Base-by-base conservation (phyloP, 164 flowering plant species). In the Chimonanthus salicifolius region DNA sequence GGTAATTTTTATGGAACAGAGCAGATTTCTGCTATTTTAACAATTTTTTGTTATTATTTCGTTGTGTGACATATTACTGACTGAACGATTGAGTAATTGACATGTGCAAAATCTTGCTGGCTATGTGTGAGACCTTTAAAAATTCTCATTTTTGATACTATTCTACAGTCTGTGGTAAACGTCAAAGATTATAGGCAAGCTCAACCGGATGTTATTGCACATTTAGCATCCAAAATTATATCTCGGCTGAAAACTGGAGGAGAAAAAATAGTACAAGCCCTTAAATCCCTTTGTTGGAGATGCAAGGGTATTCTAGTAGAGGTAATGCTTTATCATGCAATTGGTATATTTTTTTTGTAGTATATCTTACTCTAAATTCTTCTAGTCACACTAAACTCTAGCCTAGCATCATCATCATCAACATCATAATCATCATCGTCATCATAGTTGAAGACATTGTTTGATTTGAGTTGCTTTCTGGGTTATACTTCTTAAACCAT, bases 271-370 rank as follows among this genome's bases (percentile, higher is more conserved):
- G 76, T 77, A 48, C 87, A 89, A 62, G 97, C 97, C 70, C 89
- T 94, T 43, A 90, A 85, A 77, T 89, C 94, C 63, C 85, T 92
- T 11, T 94, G 98, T 79, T 89, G 89, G 90, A 94, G 92, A 84
- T 76, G 81, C 71, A 91, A 91, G 85, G 95, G 97, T 68, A 83
- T 94, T 78, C 89, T 87, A 84, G 97, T 86, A 43, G 95, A 94
- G 97, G 98, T 94, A 86, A 85, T 8, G 7, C 62, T 13, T 48
- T 71, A 18, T 73, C 44, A 54, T 54, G 60, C 60, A 54, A 13
- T 11, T 54, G 11, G 16, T 54, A 54, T 11, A 54, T 13, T 54
- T 54, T 13, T 54, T 54, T 54, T 54, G 33, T 33, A 33, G 33
- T 33, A 33, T 33, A 33, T 33, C 33, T 33, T 33, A 33, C 33